Evolutionary conservation across 176 grass and related monocot species (phyloP).

Genomic region (Cenchrus americanus): DNA sequence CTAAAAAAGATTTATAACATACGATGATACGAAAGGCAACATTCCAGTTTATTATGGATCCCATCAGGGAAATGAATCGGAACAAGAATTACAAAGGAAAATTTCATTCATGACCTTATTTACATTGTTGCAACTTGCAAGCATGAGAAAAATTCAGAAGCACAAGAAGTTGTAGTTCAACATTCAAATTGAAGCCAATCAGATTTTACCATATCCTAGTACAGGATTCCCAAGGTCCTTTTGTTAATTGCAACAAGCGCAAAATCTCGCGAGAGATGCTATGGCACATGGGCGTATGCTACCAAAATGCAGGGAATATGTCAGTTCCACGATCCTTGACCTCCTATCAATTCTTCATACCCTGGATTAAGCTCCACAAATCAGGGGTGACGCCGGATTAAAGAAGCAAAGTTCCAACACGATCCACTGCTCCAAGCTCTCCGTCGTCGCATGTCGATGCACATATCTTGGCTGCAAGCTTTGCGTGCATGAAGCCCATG

Average conservation of each 20-base stretch:
- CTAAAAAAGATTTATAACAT: no score
- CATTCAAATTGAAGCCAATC: neutral
- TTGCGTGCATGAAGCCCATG: conserved; percentile 51
- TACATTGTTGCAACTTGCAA: neutral
- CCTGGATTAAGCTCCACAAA: conserved; percentile 41
- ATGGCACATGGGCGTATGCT: conserved; percentile 36
- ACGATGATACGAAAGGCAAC: no score
- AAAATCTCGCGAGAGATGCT: conserved; percentile 33
- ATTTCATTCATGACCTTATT: neutral
- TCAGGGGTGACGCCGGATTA: conserved; percentile 24
- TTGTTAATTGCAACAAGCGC: neutral
- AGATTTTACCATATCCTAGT: neutral
- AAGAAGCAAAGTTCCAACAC: conserved; percentile 38
- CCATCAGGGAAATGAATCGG: neutral
- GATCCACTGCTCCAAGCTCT: neutral
- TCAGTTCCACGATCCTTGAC: conserved; percentile 40
- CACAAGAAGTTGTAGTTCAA: neutral
- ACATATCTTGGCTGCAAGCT: conserved; percentile 1
- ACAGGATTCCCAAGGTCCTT: neutral
- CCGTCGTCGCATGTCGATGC: conserved; percentile 30
- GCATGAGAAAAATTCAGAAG: neutral
- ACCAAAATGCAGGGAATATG: conserved; percentile 41
- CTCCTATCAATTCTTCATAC: conserved; percentile 29
- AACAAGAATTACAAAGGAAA: neutral
- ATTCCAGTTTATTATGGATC: no score